Base-by-base conservation (phyloP, 305 asterid genomes). In the Solanum hybrid region DNA sequence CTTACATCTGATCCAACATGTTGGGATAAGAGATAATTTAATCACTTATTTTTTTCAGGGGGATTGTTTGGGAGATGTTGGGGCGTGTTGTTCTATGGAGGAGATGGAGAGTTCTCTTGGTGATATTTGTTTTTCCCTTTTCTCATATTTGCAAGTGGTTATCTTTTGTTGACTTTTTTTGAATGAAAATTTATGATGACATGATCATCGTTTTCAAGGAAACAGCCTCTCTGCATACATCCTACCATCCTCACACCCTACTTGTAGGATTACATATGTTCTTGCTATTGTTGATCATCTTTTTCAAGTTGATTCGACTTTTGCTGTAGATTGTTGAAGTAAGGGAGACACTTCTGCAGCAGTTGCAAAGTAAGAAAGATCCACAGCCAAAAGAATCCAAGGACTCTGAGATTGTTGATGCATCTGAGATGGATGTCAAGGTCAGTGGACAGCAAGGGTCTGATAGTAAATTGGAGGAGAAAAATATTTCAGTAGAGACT, bases 291-390 rank as follows among this genome's bases (percentile, higher is more conserved):
- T 29, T 78, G 6, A 37, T 72, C 37, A 51, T 78, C 75, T 72
- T 11, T 89, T 89, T 79, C 32, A 11, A 79, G 17, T 27, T 85
- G 40, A 86, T 32, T 89, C 66, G 27, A 85, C 85, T 82, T 91
- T 27, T 87, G 82, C 51, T 91, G 90, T 92, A 95, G 98, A 92
- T 95, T 80, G 91, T 92, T 56, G 92, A 92, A 89, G 94, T 90
- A 78, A 94, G 98, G 91, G 98, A 94, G 90, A 90, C 93, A 36
- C 98, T 95, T 88, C 76, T 95, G 85, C 92, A 88, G 88, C 91
- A 94, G 90, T 91, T 95, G 89, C 93, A 91, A 82, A 89, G 88
- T 71, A 93, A 94, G 91, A 92, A 87, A 34, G 91, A 89, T 12
- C 90, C 91, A 36, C 86, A 86, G 78, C 85, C 89, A 35, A 89